Evolutionary conservation across 2,329 filamentous ascomycete genomes (phyloP), one percentile per base, ranked within the genome.

Genomic region (Raffaelea albimanens): DNA sequence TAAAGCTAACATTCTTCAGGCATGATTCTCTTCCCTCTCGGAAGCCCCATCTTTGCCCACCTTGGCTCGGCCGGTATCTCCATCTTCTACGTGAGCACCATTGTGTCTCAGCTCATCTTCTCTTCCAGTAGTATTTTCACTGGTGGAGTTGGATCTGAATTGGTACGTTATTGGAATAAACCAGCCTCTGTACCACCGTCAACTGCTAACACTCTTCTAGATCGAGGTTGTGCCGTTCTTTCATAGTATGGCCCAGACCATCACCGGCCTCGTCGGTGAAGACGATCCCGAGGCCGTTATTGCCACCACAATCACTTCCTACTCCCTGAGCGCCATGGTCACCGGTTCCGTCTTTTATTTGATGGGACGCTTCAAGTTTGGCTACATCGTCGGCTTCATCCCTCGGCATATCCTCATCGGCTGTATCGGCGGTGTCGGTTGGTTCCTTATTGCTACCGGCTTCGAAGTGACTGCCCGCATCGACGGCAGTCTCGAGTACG

Each of bases 151-250:
- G 93, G 93, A 5, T 97, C 93, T 2, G 93, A 98, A 64, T 83
- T 98, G 82, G 80, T 83, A 67, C 55, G 74, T 64, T 23, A 7
- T 31, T 3, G n/a, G n/a, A n/a, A 29, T 29, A 7, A 7, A 7
- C 25, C 25, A 7, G 13, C 25, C 34, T 38, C 18, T 38, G 7
- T 16, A 14, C 42, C 13, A 19, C 3, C n/a, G 10, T 34, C n/a
- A 3, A 3, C 34, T 8, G 3, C 2, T 19, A 4, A 8, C 31
- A 31, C 19, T 20, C 38, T 41, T 8, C 34, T 38, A 84, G 79
- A 98, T 97, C 55, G 93, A 98, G 67, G 91, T 97, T 1, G 91
- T 98, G 1, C 93, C 91, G 0, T 98, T 98, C 68, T 97, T 98
- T 63, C 93, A 98, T 67, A 95, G 91, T 59, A 98, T 98, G 91